phyloP scores from a whole-genome alignment of 495 filamentous ascomycete genomes.

The Cetradonia linearis region DNA sequence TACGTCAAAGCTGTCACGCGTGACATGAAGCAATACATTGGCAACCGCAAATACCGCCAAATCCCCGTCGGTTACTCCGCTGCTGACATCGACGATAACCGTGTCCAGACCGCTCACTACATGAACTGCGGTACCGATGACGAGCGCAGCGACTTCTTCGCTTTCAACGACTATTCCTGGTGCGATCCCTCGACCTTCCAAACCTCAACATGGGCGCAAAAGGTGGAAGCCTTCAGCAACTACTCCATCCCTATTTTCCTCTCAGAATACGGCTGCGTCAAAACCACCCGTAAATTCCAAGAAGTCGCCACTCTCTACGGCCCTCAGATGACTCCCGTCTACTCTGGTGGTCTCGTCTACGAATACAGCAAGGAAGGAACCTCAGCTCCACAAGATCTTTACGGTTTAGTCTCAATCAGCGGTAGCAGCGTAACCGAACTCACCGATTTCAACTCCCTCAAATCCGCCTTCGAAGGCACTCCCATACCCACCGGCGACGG shows the following conservation, averaged over 20 bases:
- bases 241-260: constrained; percentile 93
- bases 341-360: constrained; percentile 93
- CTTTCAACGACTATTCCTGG: constrained; percentile 98
- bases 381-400: constrained; percentile 35
- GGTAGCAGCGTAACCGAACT: constrained; percentile 44
- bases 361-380: constrained; percentile 78
- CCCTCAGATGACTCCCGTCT: constrained; percentile 76
- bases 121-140: constrained; percentile 90
- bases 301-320: constrained; percentile 76
- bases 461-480: constrained; percentile 52
- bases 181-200: constrained; percentile 72
- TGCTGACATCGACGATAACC: constrained; percentile 56
- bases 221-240: constrained; percentile 81
- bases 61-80: constrained; percentile 94
- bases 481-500: constrained; percentile 62
- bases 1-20: constrained; percentile 91
- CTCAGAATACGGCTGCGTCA: constrained; percentile 87
- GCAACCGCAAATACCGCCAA: constrained; percentile 57
- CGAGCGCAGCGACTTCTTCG: constrained; percentile 86
- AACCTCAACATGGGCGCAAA: constrained; percentile 75
- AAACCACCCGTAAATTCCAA: constrained; percentile 66
- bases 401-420: constrained; percentile 65
- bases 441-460: constrained; percentile 58
- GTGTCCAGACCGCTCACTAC: constrained; percentile 79
- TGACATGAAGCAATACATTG: constrained; percentile 83